A percentile compares a stretch with the other conserved stretches of the same genome.
Evolutionary conservation across 1,139 yeast species (phyloP).

Genomic region (Yamadazyma membranifaciens): DNA sequence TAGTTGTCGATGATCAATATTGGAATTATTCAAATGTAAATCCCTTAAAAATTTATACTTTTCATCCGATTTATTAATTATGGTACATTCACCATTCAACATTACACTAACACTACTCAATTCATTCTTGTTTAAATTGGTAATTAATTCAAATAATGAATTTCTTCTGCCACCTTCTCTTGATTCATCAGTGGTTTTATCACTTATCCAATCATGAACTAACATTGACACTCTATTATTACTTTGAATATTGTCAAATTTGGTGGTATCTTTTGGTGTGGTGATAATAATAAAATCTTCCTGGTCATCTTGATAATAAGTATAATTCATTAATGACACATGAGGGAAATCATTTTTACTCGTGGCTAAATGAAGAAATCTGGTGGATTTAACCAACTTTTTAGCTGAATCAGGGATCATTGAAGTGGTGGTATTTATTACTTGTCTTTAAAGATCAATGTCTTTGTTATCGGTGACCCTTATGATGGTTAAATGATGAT

Average conservation of each 20-base stretch:
- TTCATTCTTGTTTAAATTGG: slow-evolving; percentile 73
- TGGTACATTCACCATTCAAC: slow-evolving; percentile 65
- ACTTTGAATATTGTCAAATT: slow-evolving; percentile 59
- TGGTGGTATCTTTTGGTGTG: slow-evolving; percentile 66
- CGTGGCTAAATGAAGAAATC: slow-evolving; percentile 82
- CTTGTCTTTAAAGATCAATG: background rate
- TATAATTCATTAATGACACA: slow-evolving; percentile 85
- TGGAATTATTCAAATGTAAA: slow-evolving; percentile 57
- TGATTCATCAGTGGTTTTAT: slow-evolving; percentile 28
- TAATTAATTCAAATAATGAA: slow-evolving; percentile 59
- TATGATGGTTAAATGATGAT: no score
- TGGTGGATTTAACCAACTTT: slow-evolving; percentile 52
- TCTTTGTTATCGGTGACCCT: background rate
- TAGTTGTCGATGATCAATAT: slow-evolving; percentile 70
- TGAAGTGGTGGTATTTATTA: background rate
- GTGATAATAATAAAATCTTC: slow-evolving; percentile 61
- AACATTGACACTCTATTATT: slow-evolving; percentile 78
- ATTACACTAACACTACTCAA: slow-evolving; percentile 77
- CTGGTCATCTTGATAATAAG: slow-evolving; percentile 48
- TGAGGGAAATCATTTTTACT: slow-evolving; percentile 69
- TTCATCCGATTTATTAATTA: slow-evolving; percentile 38
- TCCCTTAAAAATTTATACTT: slow-evolving; percentile 56
- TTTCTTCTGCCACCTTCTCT: slow-evolving; percentile 27
- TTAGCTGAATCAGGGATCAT: slow-evolving; percentile 58
- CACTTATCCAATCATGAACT: slow-evolving; percentile 84